Conservation (phyloP, 805 yeast species). For the Saccharomycopsis sp. region DNA sequence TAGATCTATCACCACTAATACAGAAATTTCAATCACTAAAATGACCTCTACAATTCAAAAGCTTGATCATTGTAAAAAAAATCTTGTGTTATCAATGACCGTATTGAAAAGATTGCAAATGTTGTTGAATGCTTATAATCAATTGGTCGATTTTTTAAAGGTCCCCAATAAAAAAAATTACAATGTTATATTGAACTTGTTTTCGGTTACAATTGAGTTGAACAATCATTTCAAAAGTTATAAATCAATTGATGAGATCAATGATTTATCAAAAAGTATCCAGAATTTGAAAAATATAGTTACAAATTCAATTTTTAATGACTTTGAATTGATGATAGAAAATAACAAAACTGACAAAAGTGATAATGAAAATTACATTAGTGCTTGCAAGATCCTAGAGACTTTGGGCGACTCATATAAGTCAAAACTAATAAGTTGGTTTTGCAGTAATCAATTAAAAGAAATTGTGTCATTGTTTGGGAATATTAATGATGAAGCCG, state of each 20-base stretch:
- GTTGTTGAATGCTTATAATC: conserved; percentile 65
- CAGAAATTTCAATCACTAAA: conserved; percentile 50
- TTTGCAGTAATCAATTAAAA: conserved; percentile 52
- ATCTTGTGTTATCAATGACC: conserved; percentile 76
- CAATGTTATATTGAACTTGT: conserved; percentile 44
- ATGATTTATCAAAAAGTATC: conserved; percentile 49
- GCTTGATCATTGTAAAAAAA: conserved; percentile 75
- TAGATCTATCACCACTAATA: conserved; percentile 36
- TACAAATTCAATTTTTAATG: conserved; percentile 60
- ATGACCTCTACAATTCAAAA: conserved; percentile 73
- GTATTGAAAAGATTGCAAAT: conserved; percentile 79
- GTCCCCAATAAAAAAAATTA: conserved; percentile 25
- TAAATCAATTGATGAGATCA: conserved; percentile 74
- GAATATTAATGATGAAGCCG: conserved; percentile 80
- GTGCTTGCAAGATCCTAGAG: conserved; percentile 69
- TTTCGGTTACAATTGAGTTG: conserved; percentile 66
- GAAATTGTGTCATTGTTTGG: conserved; percentile 68
- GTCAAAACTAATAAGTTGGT: conserved; percentile 61
- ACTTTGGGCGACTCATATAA: conserved; percentile 45
- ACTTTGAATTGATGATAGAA: conserved; percentile 47
- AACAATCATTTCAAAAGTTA: conserved; percentile 67
- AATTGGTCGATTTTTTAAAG: conserved; percentile 32
- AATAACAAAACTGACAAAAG: conserved; percentile 27
- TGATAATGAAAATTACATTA: conserved; percentile 28
- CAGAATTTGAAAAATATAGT: conserved; percentile 48